Evolutionary conservation across 768 basidiomycete species (phyloP).

Genomic region (Rhizopogon salebrosus): DNA sequence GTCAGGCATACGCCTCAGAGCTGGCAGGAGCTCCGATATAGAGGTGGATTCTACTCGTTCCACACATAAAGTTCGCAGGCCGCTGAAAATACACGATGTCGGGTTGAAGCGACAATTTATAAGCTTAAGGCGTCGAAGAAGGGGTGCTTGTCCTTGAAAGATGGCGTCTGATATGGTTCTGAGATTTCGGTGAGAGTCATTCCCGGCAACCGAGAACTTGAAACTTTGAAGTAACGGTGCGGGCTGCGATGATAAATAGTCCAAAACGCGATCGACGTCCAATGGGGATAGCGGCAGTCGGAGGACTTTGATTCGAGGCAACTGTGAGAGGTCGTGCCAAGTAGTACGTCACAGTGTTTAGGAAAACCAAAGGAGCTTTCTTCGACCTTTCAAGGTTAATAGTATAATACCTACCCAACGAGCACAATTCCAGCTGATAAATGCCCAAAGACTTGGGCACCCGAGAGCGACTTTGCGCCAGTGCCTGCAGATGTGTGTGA

Average conservation of each 20-base stretch:
- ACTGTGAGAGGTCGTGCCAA: conserved; percentile 26
- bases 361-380: no score
- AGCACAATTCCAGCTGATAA: no score
- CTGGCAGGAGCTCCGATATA: conserved; percentile 25
- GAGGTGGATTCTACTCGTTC: conserved; percentile 18
- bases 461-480: no score
- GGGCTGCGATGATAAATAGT: conserved; percentile 12
- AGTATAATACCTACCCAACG: no score
- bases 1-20: conserved; percentile 29
- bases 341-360: no score
- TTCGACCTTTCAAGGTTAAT: no score
- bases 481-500: no score
- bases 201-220: conserved; percentile 14
- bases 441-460: no score
- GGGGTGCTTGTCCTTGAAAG: conserved; percentile 28
- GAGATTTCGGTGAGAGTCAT: conserved; percentile 12
- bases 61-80: conserved; percentile 32
- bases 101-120: conserved; percentile 29
- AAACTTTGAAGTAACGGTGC: conserved; percentile 33
- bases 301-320: conserved; percentile 30
- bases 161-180: conserved; percentile 21
- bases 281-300: conserved; percentile 18
- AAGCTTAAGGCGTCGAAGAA: conserved; percentile 32
- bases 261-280: conserved; percentile 17
- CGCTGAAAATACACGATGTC: conserved; percentile 29